A percentile compares a stretch with the other conserved stretches of the same genome.
These are phyloP conservation scores for Salix purpurea DNA, from an alignment of 345 rosid species.

Conservation along the genomic window DNA sequence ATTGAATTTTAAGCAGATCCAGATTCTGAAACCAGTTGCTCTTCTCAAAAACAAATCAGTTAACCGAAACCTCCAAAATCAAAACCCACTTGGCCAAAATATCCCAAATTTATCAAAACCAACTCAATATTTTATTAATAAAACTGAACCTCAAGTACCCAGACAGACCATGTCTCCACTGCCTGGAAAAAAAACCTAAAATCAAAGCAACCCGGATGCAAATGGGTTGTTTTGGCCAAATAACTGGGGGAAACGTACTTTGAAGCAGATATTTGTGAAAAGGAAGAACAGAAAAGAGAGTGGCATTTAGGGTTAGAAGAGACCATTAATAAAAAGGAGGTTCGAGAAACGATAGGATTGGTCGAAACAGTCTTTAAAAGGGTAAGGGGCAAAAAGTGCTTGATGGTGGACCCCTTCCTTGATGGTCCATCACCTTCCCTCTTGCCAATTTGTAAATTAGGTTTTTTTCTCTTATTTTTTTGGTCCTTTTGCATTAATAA, in stretches of 20 bases:
- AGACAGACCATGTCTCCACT: not conserved
- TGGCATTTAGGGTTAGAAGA: not conserved
- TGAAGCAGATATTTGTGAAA: not conserved
- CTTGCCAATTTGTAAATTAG: not conserved
- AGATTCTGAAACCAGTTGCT: not conserved
- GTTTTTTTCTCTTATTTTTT: not conserved
- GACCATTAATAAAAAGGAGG: not conserved
- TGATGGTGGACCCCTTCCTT: not conserved
- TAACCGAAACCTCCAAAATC: not conserved
- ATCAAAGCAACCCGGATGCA: not conserved
- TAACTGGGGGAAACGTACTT: not conserved
- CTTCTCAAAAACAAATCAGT: not conserved
- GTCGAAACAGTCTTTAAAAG: not conserved
- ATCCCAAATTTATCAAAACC: not conserved
- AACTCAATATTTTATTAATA: not conserved
- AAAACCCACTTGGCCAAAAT: not conserved
- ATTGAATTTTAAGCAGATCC: not conserved
- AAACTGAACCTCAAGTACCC: not conserved
- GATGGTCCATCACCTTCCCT: not conserved
- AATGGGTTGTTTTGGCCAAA: not conserved
- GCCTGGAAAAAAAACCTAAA: not conserved
- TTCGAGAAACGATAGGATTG: not conserved
- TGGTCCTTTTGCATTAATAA: not conserved
- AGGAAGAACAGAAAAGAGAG: not conserved
- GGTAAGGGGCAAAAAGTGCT: conserved; percentile 11